Evolutionary conservation across 1,139 yeast genomes (phyloP).

Genomic region (Debaryomyces sp.): DNA sequence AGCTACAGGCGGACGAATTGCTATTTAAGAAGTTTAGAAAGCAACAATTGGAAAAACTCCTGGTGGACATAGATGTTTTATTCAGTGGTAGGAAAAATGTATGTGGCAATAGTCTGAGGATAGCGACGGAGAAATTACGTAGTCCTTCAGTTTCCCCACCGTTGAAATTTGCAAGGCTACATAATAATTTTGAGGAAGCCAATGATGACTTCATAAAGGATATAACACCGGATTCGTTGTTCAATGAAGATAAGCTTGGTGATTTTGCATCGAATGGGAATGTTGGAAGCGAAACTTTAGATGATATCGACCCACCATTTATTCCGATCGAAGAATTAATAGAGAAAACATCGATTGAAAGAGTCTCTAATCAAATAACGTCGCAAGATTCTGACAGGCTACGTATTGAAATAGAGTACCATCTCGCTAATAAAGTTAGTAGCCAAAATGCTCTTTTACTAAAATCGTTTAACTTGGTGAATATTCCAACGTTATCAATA

Average conservation of each 20-base stretch:
- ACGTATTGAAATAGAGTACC: slow-evolving; percentile 23
- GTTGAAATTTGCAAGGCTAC: slow-evolving; percentile 21
- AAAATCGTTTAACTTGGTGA: slow-evolving; percentile 37
- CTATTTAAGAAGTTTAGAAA: slow-evolving; percentile 29
- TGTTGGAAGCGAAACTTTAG: background rate
- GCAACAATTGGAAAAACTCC: slow-evolving; percentile 28
- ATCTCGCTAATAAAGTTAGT: slow-evolving; percentile 17
- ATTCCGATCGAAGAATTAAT: slow-evolving; percentile 32
- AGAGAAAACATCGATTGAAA: background rate
- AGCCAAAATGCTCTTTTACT: slow-evolving; percentile 32
- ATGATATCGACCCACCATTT: slow-evolving; percentile 12
- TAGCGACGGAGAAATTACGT: slow-evolving; percentile 7
- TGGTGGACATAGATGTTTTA: slow-evolving; percentile 19
- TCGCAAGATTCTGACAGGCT: slow-evolving; percentile 14
- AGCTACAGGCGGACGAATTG: slow-evolving; percentile 29
- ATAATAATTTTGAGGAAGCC: slow-evolving; percentile 10
- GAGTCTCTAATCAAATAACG: slow-evolving; percentile 1
- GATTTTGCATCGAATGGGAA: slow-evolving; percentile 7
- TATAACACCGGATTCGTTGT: slow-evolving; percentile 15
- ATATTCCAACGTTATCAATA: slow-evolving; percentile 39
- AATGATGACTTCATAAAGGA: slow-evolving; percentile 11
- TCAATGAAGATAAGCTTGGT: slow-evolving; percentile 12
- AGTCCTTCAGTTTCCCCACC: slow-evolving; percentile 25
- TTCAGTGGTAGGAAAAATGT: slow-evolving; percentile 1
- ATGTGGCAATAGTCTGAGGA: background rate